Evolutionary conservation across 2,329 filamentous ascomycete species (phyloP).

Genomic region (Paecilomyces fulvus): DNA sequence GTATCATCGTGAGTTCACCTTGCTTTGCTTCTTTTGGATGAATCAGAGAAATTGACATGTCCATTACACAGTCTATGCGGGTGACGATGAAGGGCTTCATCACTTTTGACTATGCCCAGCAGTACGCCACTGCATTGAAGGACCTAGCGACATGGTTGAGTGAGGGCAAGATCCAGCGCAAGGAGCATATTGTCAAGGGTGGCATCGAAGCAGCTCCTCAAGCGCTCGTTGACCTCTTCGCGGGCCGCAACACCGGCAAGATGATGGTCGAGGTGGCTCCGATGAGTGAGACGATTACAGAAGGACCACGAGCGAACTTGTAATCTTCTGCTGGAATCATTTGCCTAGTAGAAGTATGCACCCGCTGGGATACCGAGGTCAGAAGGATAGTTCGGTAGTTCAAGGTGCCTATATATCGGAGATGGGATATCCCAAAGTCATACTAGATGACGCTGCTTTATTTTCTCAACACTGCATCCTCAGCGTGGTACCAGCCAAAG

Average conservation of each 20-base stretch:
- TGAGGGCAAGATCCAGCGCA: conserved; percentile 63
- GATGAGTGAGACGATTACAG: conserved; percentile 19
- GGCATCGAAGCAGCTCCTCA: conserved; percentile 57
- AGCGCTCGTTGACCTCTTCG: conserved; percentile 56
- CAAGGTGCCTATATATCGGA: no score
- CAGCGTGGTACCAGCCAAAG: no score
- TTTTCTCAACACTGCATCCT: no score
- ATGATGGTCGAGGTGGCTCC: conserved; percentile 41
- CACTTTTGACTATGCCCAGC: conserved; percentile 56
- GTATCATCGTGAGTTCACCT: conserved; percentile 25
- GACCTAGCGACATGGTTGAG: conserved; percentile 60
- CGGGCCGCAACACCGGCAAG: conserved; percentile 63
- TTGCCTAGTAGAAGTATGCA: no score
- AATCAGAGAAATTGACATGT: conserved; percentile 7
- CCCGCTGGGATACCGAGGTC: no score
- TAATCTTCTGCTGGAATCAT: conserved; percentile 8
- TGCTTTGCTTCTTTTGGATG: neutral
- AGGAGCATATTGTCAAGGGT: conserved; percentile 63
- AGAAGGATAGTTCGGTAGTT: no score
- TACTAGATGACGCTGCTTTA: no score
- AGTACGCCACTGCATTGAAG: conserved; percentile 50
- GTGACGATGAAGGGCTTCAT: conserved; percentile 62
- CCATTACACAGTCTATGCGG: conserved; percentile 24
- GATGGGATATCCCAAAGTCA: no score
- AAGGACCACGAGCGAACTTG: conserved; percentile 34